A percentile compares a stretch with the other conserved stretches of the same genome.
Conservation (phyloP, 75 land plant species). For the Pinus albicaulis region DNA sequence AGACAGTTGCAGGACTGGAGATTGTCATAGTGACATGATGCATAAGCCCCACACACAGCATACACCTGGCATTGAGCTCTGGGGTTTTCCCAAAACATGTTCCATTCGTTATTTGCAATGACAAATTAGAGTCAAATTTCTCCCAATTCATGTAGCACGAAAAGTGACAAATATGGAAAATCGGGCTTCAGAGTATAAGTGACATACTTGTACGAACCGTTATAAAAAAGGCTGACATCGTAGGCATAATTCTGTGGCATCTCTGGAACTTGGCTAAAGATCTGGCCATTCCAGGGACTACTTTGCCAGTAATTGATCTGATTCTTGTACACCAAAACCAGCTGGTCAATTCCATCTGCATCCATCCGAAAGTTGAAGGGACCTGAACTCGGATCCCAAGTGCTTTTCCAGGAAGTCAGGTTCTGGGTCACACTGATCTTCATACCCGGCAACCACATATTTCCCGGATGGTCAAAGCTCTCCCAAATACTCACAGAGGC, state of each 20-base stretch:
- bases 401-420: too few relatives aligned
- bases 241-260: not conserved
- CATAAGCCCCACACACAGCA: constrained; percentile 25
- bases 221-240: constrained; percentile 6
- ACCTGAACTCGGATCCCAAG: too few relatives aligned
- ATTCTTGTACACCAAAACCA: not conserved
- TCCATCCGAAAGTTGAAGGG: too few relatives aligned
- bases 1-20: constrained; percentile 25
- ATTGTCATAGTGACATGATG: constrained; percentile 1
- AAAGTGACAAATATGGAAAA: not conserved
- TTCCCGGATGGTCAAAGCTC: too few relatives aligned
- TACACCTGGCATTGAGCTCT: constrained; percentile 16
- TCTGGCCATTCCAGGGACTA: constrained; percentile 5
- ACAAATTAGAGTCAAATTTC: constrained; percentile 7
- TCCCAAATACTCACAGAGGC: too few relatives aligned
- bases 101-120: constrained; percentile 21
- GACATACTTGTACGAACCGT: not conserved
- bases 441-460: too few relatives aligned
- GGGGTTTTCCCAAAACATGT: constrained; percentile 13
- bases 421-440: too few relatives aligned
- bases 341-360: not conserved
- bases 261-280: not conserved
- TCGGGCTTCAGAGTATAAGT: not conserved
- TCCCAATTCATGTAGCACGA: constrained; percentile 13
- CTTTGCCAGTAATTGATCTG: not conserved